Percentiles rank a stretch among this genome's conserved stretches.
phyloP scores from a whole-genome alignment of 1,139 yeast genomes.

The Zygosaccharomyces sapae region DNA sequence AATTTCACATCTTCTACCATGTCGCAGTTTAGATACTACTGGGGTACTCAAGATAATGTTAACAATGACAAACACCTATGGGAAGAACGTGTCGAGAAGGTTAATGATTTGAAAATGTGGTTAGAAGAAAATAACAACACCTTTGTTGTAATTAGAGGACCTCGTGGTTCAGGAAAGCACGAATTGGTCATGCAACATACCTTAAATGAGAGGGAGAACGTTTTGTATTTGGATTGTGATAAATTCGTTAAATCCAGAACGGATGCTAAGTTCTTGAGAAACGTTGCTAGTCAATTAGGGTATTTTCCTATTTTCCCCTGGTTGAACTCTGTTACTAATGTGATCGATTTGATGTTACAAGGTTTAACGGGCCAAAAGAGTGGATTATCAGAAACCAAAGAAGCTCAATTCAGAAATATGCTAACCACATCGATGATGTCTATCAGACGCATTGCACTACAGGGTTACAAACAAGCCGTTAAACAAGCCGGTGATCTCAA shows the following conservation, averaged over 20 bases:
- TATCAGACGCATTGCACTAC: conserved; percentile 64
- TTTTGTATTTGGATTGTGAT: conserved; percentile 77
- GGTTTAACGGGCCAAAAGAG: conserved; percentile 93
- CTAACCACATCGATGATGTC: conserved; percentile 70
- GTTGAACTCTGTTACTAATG: conserved; percentile 75
- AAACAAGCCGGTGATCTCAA: conserved; percentile 30
- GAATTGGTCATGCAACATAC: conserved; percentile 73
- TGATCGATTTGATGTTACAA: conserved; percentile 80
- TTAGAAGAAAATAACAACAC: conserved; percentile 69
- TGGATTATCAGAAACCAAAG: conserved; percentile 82
- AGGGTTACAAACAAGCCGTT: conserved; percentile 36
- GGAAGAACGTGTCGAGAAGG: conserved; percentile 66
- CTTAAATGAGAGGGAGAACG: conserved; percentile 51
- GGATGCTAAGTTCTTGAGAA: conserved; percentile 63
- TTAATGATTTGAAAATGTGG: conserved; percentile 71
- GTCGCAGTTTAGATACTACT: conserved; percentile 39
- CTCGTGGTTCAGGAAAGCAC: conserved; percentile 88
- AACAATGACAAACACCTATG: conserved; percentile 48
- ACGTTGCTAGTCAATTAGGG: conserved; percentile 73
- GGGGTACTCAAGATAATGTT: conserved; percentile 39
- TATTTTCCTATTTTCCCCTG: conserved; percentile 93
- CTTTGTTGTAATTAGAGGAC: conserved; percentile 85
- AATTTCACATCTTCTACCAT: conserved; percentile 40
- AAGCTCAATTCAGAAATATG: conserved; percentile 79
- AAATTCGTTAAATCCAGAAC: conserved; percentile 65